Percentiles rank a stretch among this genome's conserved stretches.
Evolutionary conservation across 495 filamentous ascomycete genomes (phyloP).

Genomic region (Daldinia bambusicola): DNA sequence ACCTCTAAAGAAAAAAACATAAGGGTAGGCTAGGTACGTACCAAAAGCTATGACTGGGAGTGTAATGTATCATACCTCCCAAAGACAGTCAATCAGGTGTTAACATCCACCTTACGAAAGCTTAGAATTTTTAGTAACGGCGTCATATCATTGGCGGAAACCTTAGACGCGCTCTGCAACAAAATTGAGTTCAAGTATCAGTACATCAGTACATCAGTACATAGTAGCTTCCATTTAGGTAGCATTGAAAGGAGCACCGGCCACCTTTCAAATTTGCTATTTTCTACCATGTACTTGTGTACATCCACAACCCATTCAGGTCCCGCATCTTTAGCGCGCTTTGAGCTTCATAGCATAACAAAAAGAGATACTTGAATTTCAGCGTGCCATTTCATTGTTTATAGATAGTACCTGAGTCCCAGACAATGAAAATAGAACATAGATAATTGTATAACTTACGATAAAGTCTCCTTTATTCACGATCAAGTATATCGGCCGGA

Average conservation of each 20-base stretch:
- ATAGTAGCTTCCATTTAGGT: neutral
- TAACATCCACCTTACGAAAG: conserved; percentile 9
- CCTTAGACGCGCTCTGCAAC: conserved; percentile 25
- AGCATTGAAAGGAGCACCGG: conserved; percentile 1
- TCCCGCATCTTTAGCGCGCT: neutral
- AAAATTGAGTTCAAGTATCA: neutral
- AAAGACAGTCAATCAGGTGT: conserved; percentile 23
- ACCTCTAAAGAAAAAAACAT: conserved; percentile 21
- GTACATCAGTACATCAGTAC: conserved; percentile 5
- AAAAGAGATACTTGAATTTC: too few relatives aligned
- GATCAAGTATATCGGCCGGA: neutral
- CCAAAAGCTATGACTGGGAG: neutral
- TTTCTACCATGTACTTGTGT: neutral
- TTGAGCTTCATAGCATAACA: neutral
- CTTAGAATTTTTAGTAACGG: neutral
- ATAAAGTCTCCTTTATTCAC: neutral
- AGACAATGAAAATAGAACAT: neutral
- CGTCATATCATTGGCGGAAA: conserved; percentile 35
- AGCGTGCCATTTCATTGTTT: too few relatives aligned
- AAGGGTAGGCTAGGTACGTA: conserved; percentile 5
- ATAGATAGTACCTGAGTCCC: neutral
- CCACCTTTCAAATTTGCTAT: neutral
- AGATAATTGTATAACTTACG: neutral
- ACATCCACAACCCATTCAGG: neutral
- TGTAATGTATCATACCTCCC: neutral